Conservation (phyloP, 1,139 yeast species). For the Yamadazyma epiphylla region DNA sequence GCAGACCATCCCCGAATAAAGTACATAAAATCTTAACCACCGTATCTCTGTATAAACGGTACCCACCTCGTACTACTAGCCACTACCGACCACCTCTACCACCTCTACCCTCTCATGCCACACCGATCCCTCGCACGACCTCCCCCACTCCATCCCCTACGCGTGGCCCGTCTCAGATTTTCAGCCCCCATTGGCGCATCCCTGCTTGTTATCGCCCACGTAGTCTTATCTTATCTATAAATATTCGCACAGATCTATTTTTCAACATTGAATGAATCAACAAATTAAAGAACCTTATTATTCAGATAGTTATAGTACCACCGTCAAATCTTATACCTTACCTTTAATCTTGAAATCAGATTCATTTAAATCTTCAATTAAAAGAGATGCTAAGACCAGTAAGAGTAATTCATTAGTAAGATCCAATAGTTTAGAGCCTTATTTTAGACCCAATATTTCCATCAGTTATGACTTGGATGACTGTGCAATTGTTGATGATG, state of each 20-base stretch:
- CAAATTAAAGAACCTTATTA: slow-evolving; percentile 13
- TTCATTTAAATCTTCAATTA: slow-evolving; percentile 9
- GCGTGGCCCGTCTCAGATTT: no score
- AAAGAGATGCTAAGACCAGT: slow-evolving; percentile 1
- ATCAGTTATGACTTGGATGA: slow-evolving; percentile 9
- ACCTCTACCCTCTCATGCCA: no score
- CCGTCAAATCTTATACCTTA: slow-evolving; percentile 11
- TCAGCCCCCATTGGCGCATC: no score
- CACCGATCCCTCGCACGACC: no score
- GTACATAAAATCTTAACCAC: no score
- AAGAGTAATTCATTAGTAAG: slow-evolving; percentile 3
- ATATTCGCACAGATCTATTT: not conserved
- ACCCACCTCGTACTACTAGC: no score
- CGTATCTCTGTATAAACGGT: no score
- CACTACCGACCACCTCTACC: no score
- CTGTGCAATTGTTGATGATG: slow-evolving; percentile 13
- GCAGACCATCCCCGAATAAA: no score
- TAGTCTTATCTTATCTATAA: slow-evolving; percentile 1
- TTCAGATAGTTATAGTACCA: slow-evolving; percentile 11
- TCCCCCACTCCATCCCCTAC: not conserved
- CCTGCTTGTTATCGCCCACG: not conserved
- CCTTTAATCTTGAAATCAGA: slow-evolving; percentile 11
- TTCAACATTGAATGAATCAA: slow-evolving; percentile 4
- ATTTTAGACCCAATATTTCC: slow-evolving; percentile 10
- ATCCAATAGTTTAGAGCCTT: slow-evolving; percentile 16